Percentiles rank a stretch among this genome's conserved stretches.
Evolutionary conservation across 2,329 filamentous ascomycete genomes (phyloP).

Genomic region (Zasmidium citrigriseum): DNA sequence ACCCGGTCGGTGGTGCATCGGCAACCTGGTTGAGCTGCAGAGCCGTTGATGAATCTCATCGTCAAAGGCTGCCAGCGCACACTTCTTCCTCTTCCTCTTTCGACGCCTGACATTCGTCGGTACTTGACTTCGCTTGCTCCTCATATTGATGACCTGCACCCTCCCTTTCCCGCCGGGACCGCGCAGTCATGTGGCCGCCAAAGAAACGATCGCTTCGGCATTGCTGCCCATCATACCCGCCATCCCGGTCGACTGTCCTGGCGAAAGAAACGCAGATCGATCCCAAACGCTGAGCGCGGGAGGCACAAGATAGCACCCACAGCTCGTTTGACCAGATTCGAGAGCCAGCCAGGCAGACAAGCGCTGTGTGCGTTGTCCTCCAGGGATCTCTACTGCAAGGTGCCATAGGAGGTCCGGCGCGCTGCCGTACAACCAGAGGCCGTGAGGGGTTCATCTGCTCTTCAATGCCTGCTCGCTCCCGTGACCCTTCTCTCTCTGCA

Average conservation of each 20-base stretch:
- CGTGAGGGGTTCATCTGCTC: slow-evolving; percentile 18
- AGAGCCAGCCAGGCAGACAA: slow-evolving; percentile 14
- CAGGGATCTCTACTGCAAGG: slow-evolving; percentile 25
- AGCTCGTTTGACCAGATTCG: slow-evolving; percentile 25
- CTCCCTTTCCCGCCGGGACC: background rate
- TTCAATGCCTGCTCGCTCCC: slow-evolving; percentile 18
- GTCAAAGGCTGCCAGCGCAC: slow-evolving; percentile 6
- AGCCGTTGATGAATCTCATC: background rate
- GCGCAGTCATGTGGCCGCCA: slow-evolving; percentile 9
- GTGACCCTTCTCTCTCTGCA: background rate
- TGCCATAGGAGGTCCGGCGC: slow-evolving; percentile 19
- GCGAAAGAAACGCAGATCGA: slow-evolving; percentile 4
- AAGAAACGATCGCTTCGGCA: slow-evolving; percentile 11
- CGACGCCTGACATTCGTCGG: slow-evolving; percentile 6
- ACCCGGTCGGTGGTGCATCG: slow-evolving; percentile 23
- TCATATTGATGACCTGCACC: slow-evolving; percentile 10
- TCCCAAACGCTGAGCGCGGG: slow-evolving; percentile 7
- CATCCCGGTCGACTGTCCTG: slow-evolving; percentile 4
- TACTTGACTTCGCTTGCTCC: slow-evolving; percentile 8
- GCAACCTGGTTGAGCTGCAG: slow-evolving; percentile 21
- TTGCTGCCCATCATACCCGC: slow-evolving; percentile 10
- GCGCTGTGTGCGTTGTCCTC: slow-evolving; percentile 21
- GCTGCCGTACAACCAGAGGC: slow-evolving; percentile 19
- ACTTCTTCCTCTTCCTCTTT: slow-evolving; percentile 4
- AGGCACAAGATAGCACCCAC: slow-evolving; percentile 19